These are phyloP conservation scores for Lolium perenne DNA, from an alignment of 176 grass and related monocot genomes.

Conservation along the genomic window DNA sequence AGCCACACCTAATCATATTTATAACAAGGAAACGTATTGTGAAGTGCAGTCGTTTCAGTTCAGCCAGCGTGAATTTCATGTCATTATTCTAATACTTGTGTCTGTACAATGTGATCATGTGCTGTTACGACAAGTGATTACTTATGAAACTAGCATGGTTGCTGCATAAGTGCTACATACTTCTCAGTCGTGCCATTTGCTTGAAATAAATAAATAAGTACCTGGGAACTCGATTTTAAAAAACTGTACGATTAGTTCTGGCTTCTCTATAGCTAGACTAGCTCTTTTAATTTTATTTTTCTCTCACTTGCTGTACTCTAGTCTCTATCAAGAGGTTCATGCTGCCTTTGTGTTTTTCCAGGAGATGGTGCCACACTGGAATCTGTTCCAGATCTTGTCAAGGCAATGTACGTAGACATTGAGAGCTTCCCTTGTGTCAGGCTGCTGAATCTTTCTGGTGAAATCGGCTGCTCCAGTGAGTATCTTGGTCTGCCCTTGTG, in stretches of 20 bases:
- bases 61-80: neutral
- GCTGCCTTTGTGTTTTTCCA: constrained; percentile 38
- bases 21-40: neutral
- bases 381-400: constrained; percentile 97
- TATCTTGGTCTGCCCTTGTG: constrained; percentile 29
- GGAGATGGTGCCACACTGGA: constrained; percentile 64
- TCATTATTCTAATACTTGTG: neutral
- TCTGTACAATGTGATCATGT: neutral
- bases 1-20: constrained; percentile 2
- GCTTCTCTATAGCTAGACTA: neutral
- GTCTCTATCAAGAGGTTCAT: constrained; percentile 18
- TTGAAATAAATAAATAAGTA: neutral
- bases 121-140: neutral
- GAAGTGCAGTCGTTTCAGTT: neutral
- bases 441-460: constrained; percentile 89
- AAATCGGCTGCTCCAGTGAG: constrained; percentile 98
- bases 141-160: neutral
- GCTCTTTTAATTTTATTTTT: neutral
- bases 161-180: neutral
- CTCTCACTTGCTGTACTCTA: neutral
- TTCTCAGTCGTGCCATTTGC: neutral
- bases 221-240: neutral
- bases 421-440: constrained; percentile 93
- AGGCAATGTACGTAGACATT: constrained; percentile 81
- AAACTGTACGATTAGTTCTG: neutral